These are phyloP conservation scores for Elsinoe australis DNA, from an alignment of 2,329 filamentous ascomycete species.

Conservation along the genomic window DNA sequence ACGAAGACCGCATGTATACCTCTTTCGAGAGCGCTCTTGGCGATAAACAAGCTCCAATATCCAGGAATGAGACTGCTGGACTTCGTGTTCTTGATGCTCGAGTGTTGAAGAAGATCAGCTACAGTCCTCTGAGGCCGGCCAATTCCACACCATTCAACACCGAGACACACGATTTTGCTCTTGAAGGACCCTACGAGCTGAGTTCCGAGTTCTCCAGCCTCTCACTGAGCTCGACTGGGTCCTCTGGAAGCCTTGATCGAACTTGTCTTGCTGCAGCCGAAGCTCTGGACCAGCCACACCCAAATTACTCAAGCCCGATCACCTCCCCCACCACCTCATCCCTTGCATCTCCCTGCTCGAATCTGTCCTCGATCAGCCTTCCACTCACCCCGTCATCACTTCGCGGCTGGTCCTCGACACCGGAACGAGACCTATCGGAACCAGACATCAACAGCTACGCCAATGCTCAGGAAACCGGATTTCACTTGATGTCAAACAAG, in stretches of 20 bases:
- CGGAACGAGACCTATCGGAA: too few relatives aligned
- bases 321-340: conserved; percentile 1
- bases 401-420: background rate
- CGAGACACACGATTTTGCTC: conserved; percentile 30
- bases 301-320: background rate
- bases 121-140: background rate
- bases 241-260: background rate
- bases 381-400: background rate
- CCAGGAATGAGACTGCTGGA: conserved; percentile 25
- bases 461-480: too few relatives aligned
- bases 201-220: background rate
- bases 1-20: conserved; percentile 40
- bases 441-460: too few relatives aligned
- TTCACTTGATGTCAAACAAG: too few relatives aligned
- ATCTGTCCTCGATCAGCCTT: background rate
- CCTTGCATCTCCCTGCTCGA: background rate
- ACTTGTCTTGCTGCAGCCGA: background rate
- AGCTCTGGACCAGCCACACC: background rate
- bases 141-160: background rate
- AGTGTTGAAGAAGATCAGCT: conserved; percentile 25
- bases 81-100: conserved; percentile 34
- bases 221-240: conserved; percentile 1
- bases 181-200: conserved; percentile 22
- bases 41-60: conserved; percentile 31
- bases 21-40: conserved; percentile 39